A percentile compares a stretch with the other conserved stretches of the same genome.
Conservation (phyloP, 139 green algal species). For the Mychonastes homosphaera region DNA sequence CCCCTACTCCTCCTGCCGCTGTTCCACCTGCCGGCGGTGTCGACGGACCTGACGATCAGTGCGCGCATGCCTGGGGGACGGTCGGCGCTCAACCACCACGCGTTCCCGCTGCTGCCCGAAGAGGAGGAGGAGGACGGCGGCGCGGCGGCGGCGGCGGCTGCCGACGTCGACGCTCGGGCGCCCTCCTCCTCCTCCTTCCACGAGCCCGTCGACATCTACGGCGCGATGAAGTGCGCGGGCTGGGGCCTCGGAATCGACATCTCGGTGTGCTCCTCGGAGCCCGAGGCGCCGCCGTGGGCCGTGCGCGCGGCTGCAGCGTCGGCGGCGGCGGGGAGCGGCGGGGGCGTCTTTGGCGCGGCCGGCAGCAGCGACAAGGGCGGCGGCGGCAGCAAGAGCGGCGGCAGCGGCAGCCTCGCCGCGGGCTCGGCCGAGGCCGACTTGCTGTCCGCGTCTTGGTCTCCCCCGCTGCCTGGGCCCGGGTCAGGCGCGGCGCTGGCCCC, state of each 20-base stretch:
- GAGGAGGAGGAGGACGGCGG: not conserved
- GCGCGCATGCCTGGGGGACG: slow-evolving; percentile 40
- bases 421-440: too few species aligned
- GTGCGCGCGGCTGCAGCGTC: too few species aligned
- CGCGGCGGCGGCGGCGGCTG: not conserved
- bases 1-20: slow-evolving; percentile 32
- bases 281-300: too few species aligned
- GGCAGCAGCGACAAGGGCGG: too few species aligned
- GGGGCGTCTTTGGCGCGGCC: too few species aligned
- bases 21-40: slow-evolving; percentile 27
- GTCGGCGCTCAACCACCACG: slow-evolving; percentile 36
- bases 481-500: too few species aligned
- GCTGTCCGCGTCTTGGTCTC: too few species aligned
- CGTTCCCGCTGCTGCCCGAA: slow-evolving; percentile 31
- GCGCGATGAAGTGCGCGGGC: slow-evolving; percentile 20
- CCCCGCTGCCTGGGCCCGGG: too few species aligned
- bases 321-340: too few species aligned
- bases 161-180: not conserved
- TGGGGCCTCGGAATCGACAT: slow-evolving; percentile 27
- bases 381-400: too few species aligned
- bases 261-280: slow-evolving; percentile 8
- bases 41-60: slow-evolving; percentile 10
- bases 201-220: slow-evolving; percentile 30
- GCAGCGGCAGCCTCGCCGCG: too few species aligned
- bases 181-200: slow-evolving; percentile 15